Evolutionary conservation across 202 grass and related monocot species (phyloP), one percentile per base, ranked within the genome.

Genomic region (Cymbopogon flexuosus): DNA sequence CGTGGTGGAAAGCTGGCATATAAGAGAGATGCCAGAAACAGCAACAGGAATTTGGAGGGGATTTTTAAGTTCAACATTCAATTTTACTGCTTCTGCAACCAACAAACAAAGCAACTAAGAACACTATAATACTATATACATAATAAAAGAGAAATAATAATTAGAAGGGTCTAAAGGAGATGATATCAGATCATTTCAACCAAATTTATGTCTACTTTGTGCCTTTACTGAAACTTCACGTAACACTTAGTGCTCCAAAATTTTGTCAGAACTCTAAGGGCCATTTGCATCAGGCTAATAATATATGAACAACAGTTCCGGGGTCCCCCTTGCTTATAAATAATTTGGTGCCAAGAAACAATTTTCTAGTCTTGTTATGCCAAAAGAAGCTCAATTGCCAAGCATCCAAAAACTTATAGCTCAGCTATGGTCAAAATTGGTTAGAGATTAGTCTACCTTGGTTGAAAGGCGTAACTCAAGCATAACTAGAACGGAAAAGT

Each of bases 51-150:
- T 91, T 52, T 96, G 96, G 27, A 99, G 87, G 88, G 96, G 96
- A 78, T 99, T 99, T 87, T 88, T 95, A 59, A 99, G 70, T 83
- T 99, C 96, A 87, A 96, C 37, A 11, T 83, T 84, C 85, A 99
- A 76, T 87, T 89, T 93, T 68, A 99, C 87, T 81, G 88, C 77
- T 84, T 99, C 96, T 99, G 96, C 78, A 96, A 85, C 56, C 57
- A 91, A 88, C 64, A 29, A 70, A 84, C 54, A 72, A 9, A 82
- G 67, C 47, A 24, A 76, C 46, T 85, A 35, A 82, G 35, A 82
- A 81, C 16, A 24, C 62, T 49, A 73, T 23, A 82, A 81, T 12
- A 24, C 62, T 49, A 73, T 23, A 59, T 70, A 47, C 37, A 39
- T 31, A 33, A 15, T 24, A 72, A 23, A 47, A 85, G 75, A 47